Evolutionary conservation across 106 monocot species (phyloP), one percentile per base, ranked within the genome.

Genomic region (Narthecium ossifragum): DNA sequence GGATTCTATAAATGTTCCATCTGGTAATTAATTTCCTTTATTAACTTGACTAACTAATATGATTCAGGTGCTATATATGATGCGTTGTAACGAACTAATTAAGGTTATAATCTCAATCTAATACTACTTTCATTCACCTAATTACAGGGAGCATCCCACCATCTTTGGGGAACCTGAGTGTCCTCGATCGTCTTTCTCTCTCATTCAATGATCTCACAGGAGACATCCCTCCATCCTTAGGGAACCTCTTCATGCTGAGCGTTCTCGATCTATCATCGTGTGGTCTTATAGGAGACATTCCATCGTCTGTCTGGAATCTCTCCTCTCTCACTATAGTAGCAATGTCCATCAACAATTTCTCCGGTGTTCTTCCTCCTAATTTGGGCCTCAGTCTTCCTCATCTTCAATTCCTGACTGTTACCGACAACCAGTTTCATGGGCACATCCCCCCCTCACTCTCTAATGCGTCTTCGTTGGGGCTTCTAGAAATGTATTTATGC

Each of bases 381-480:
- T 17, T 65, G 14, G 65, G 65, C n/a, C 0, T 1, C 17, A 25
- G 17, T 34, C 69, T 70, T 28, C 70, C 70, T 31, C 24, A 18
- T 6, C 60, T 70, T 32, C 12, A 27, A 26, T 4, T 0, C 2
- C 26, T 70, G 2, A 2, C 24, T 22, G 4, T 70, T 13, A 0
- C 3, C 18, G 29, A 11, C 0, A 70, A 70, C 51, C 34, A 39
- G 20, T 61, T 70, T 26, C 0, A 4, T 1, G 70, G 70, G 13
- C 27, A 1, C 2, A 70, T 70, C 8, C 70, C 70, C 6, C 4
- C 32, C 2, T 51, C 70, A 0, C 4, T 65, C 8, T 15, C 53
- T 5, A 65, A 65, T 41, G 52, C 53, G 12, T 54, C 65, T 9
- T 11, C 15, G 22, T 12, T 65, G 0, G 27, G 40, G 20, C 33